These are phyloP conservation scores for Ogataea philodendri DNA, from an alignment of 805 yeast species.

Conservation along the genomic window DNA sequence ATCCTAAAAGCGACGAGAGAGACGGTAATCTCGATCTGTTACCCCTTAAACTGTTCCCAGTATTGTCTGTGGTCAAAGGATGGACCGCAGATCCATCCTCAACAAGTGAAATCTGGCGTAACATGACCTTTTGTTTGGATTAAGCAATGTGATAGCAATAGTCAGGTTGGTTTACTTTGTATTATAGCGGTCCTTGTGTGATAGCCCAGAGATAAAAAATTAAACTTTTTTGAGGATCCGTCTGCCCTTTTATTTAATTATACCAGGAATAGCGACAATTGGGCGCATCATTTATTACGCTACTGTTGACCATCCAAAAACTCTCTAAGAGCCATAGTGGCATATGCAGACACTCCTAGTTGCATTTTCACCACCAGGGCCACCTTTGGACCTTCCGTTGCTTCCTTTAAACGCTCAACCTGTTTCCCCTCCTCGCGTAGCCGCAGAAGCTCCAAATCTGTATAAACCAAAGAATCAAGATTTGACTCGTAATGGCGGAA, in stretches of 20 bases:
- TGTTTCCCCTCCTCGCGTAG: slow-evolving; percentile 21
- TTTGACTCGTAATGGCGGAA: slow-evolving; percentile 59
- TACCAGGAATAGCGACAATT: slow-evolving; percentile 1
- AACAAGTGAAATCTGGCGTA: slow-evolving; percentile 21
- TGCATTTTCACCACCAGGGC: slow-evolving; percentile 78
- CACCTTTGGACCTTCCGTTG: slow-evolving; percentile 44
- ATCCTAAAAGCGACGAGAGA: slow-evolving; percentile 21
- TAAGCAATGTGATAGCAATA: slow-evolving; percentile 11
- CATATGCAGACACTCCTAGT: slow-evolving; percentile 85
- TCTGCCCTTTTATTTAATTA: slow-evolving; percentile 6
- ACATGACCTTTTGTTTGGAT: slow-evolving; percentile 9
- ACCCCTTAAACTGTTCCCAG: slow-evolving; percentile 14
- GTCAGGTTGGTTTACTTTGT: background rate
- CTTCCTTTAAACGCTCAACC: slow-evolving; percentile 31
- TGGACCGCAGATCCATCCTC: slow-evolving; percentile 18
- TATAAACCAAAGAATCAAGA: slow-evolving; percentile 70
- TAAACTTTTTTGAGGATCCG: slow-evolving; percentile 8
- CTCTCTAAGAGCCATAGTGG: slow-evolving; percentile 96
- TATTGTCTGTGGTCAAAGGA: slow-evolving; percentile 13
- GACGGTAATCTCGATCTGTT: slow-evolving; percentile 20
- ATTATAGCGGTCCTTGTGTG: slow-evolving; percentile 6
- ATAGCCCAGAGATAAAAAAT: slow-evolving; percentile 4
- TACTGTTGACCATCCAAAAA: slow-evolving; percentile 72
- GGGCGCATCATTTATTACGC: slow-evolving; percentile 27
- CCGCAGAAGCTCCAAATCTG: slow-evolving; percentile 65